Evolutionary conservation across 2,329 filamentous ascomycete species (phyloP), one percentile per base, ranked within the genome.

Genomic region (Mollisia scopiformis): DNA sequence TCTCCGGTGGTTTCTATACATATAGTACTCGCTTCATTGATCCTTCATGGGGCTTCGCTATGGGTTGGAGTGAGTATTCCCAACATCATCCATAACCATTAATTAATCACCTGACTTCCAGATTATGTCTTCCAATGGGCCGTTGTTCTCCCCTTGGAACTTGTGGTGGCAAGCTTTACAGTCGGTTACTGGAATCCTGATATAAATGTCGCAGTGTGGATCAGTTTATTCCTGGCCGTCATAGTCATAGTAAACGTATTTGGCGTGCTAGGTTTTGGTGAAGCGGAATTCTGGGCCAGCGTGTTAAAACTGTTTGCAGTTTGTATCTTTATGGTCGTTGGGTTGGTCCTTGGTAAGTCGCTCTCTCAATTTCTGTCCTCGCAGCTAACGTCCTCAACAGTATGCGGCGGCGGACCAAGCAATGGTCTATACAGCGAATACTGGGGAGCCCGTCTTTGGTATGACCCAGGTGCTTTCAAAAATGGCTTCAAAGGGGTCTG

Each of bases 21-120:
- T 97, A 93, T 78, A 94, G 93, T 16, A 96, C 92, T 25, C 87
- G 93, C 16, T 97, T 97, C 71, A 78, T 97, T n/a, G 93, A 97
- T 71, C 93, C 93, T 0, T 93, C 93, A 0, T 96, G 91, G 92
- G 93, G 92, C 0, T 96, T 96, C 72, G 91, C 92, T 55, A 95
- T 96, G 90, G 92, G 92, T 19, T 96, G 92, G 92, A 96, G 62
- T 61, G 41, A 56, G 62, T 58, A 10, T 4, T 35, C 6, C 4
- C 19, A 14, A 13, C 5, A 14, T 14, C 14, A 19, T 37, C 6
- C n/a, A 19, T 25, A 10, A 19, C n/a, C 49, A 25, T 16, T n/a
- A 52, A n/a, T 54, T 63, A 21, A 65, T 16, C 14, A n/a, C n/a
- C n/a, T n/a, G n/a, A n/a, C 25, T 56, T 4, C 28, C 23, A 68